Evolutionary conservation across 1,139 yeast genomes (phyloP).

Genomic region (Sugiyamaella pinicola): DNA sequence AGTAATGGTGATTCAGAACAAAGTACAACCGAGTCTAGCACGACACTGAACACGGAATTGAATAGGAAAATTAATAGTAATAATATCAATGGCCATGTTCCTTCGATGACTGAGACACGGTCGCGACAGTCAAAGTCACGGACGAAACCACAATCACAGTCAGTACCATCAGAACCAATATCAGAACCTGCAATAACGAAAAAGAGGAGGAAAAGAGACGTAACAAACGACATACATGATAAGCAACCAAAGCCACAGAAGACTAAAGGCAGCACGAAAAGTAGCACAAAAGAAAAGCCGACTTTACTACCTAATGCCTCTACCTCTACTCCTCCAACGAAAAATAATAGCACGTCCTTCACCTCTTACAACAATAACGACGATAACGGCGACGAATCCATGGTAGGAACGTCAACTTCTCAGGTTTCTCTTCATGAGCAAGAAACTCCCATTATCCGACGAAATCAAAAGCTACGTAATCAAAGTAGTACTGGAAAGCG

Average conservation of each 20-base stretch:
- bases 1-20: neutral
- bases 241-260: neutral
- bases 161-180: neutral
- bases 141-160: neutral
- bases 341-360: neutral
- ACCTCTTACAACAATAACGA: neutral
- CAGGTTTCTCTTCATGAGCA: constrained; percentile 23
- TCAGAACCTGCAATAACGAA: neutral
- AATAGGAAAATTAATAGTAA: neutral
- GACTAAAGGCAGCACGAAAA: neutral
- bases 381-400: neutral
- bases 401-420: constrained; percentile 6
- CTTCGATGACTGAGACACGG: neutral
- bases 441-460: constrained; percentile 48
- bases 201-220: neutral
- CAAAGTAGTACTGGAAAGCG: constrained; percentile 32
- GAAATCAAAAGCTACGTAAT: constrained; percentile 44
- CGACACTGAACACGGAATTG: neutral
- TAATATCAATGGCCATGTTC: neutral
- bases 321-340: neutral
- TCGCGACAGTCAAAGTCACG: neutral
- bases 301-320: no score
- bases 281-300: no score
- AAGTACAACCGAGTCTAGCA: neutral
- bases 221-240: neutral